phyloP scores from a whole-genome alignment of 495 filamentous ascomycete species.

The Entonaema liquescens region DNA sequence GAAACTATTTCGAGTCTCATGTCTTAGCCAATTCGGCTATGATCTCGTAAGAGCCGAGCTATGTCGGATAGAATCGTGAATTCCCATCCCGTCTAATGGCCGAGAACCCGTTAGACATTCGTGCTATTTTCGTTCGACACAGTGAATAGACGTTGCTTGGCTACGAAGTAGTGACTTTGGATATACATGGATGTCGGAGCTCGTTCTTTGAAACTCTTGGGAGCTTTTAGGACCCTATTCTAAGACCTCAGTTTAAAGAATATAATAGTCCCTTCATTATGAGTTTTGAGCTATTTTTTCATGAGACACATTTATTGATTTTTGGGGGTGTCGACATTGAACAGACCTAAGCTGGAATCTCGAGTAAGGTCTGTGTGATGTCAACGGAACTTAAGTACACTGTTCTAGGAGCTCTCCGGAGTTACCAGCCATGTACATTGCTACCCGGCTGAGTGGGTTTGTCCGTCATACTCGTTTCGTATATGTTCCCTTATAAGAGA shows the following conservation, averaged over 20 bases:
- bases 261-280: slow-evolving; percentile 27
- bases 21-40: slow-evolving; percentile 14
- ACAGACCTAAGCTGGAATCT: slow-evolving; percentile 15
- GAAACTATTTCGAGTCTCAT: slow-evolving; percentile 2
- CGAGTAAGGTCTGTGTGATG: slow-evolving; percentile 38
- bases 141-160: slow-evolving; percentile 31
- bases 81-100: slow-evolving; percentile 26
- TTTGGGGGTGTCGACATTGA: slow-evolving; percentile 28
- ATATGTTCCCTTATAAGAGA: not conserved
- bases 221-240: slow-evolving; percentile 14
- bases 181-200: slow-evolving; percentile 23
- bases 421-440: slow-evolving; percentile 31
- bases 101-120: slow-evolving; percentile 43
- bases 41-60: slow-evolving; percentile 40
- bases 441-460: slow-evolving; percentile 5
- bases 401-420: slow-evolving; percentile 38
- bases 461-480: slow-evolving; percentile 24
- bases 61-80: slow-evolving; percentile 39
- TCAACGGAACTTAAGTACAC: slow-evolving; percentile 33
- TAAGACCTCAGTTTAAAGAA: slow-evolving; percentile 27
- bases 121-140: slow-evolving; percentile 39
- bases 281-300: slow-evolving; percentile 41
- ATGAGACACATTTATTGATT: slow-evolving; percentile 34
- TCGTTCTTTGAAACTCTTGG: slow-evolving; percentile 23
- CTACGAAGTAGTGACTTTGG: slow-evolving; percentile 31